Evolutionary conservation across 78 protist genomes (phyloP), one percentile per base, ranked within the genome.

Genomic region (Dictyostelium firmibasis): DNA sequence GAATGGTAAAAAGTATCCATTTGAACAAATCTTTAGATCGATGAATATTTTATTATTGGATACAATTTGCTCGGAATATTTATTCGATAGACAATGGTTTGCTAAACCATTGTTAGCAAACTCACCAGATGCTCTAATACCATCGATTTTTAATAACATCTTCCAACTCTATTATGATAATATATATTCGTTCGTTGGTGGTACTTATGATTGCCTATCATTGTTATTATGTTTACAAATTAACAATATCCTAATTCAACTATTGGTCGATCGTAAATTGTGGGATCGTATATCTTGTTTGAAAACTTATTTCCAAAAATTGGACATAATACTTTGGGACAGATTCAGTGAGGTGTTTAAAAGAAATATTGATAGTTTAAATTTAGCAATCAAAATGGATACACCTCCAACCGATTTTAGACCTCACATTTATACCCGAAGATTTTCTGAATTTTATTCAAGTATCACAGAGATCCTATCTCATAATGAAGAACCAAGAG

Each of bases 401-500:
- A 31, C 57, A 16, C 38, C 50, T 7, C 78, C 87, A 11, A 47
- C 77, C 23, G 94, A 89, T 35, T 20, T 41, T 31, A 23, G 94
- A 44, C 94, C 94, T 20, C 94, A 89, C 50, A 81, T 89, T 20
- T 89, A 89, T 70, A 89, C 94, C 27, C 82, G 94, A 69, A 78
- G 94, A 81, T 89, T 89, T 25, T 81, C 94, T 33, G 94, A 89
- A 67, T 89, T 89, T 33, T 89, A 89, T 89, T 74, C 94, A 57
- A 81, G 87, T 35, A 67, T 89, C 6, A 50, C 83, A 11, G 87
- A 81, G 20, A 81, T 89, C 16, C 23, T 89, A 50, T 50, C 76
- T 1, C 38, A 25, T 23, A 14, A 23, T 11, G 67, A 47, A 18
- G 94, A 89, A 4, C 85, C 94, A 27, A 78, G 94, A n/a, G 94